A percentile compares a stretch with the other conserved stretches of the same genome.
Evolutionary conservation across 176 grass and related monocot genomes (phyloP).

Genomic region (Ensete glaucum): DNA sequence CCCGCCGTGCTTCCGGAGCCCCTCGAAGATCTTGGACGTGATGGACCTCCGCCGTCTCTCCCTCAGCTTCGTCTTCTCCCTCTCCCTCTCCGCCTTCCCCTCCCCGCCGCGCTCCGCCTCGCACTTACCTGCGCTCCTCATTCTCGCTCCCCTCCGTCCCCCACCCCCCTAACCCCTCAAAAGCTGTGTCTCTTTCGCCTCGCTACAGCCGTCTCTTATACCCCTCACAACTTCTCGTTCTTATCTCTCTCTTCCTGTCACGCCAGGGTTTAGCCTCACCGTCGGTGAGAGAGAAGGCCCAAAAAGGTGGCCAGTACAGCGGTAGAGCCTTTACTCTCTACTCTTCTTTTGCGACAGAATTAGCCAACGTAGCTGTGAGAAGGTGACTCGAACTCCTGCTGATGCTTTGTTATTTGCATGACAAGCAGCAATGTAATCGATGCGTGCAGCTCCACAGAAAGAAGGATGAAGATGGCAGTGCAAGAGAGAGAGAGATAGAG

Average conservation of each 20-base stretch:
- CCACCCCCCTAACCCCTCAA: not conserved
- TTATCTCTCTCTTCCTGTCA: not conserved
- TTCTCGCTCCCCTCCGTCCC: not conserved
- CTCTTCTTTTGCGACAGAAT: too few relatives aligned
- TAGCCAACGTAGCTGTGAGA: too few relatives aligned
- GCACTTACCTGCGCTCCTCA: not conserved
- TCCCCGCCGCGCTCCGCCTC: not conserved
- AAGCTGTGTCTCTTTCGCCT: not conserved
- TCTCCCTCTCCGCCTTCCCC: slow-evolving; percentile 5
- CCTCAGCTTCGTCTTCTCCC: slow-evolving; percentile 15
- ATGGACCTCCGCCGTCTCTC: slow-evolving; percentile 7
- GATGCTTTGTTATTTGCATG: too few relatives aligned
- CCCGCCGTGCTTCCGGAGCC: slow-evolving; percentile 13
- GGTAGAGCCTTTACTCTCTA: too few relatives aligned
- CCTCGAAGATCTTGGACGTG: slow-evolving; percentile 8
- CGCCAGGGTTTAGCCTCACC: not conserved
- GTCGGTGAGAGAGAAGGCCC: too few relatives aligned
- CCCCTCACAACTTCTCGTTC: too few relatives aligned
- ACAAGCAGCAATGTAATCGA: too few relatives aligned
- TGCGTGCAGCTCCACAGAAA: not conserved
- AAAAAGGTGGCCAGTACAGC: too few relatives aligned
- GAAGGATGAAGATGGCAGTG: not conserved
- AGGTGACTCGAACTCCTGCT: too few relatives aligned
- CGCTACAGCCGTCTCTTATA: too few relatives aligned
- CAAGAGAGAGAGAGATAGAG: not conserved